phyloP scores from a whole-genome alignment of 2,329 filamentous ascomycete genomes.

The Arachnopeziza araneosa region DNA sequence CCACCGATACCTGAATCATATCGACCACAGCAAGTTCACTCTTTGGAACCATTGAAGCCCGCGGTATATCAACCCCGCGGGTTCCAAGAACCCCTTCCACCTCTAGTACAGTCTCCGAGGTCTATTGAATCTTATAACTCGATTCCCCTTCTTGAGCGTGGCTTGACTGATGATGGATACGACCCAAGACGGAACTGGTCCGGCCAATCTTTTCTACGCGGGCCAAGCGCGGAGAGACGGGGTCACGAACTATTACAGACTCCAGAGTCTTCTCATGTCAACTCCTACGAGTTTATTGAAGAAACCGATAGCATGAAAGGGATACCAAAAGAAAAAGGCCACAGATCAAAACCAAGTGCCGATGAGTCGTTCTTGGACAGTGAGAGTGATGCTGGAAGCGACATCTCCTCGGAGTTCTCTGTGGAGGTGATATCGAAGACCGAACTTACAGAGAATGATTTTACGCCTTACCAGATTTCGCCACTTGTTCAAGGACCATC shows the following conservation, averaged over 20 bases:
- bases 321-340: conserved; percentile 10
- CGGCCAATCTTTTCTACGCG: conserved; percentile 48
- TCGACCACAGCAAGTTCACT: conserved; percentile 12
- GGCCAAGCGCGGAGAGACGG: conserved; percentile 37
- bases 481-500: conserved; percentile 28
- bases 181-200: conserved; percentile 46
- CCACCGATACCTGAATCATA: conserved; percentile 24
- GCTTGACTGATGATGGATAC: conserved; percentile 45
- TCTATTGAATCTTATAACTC: conserved; percentile 73
- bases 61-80: conserved; percentile 26
- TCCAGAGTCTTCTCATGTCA: conserved; percentile 31
- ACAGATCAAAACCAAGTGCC: conserved; percentile 17
- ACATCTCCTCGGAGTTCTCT: conserved; percentile 60
- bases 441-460: conserved; percentile 26
- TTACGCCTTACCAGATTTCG: conserved; percentile 30
- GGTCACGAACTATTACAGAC: conserved; percentile 17
- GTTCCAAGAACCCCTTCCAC: conserved; percentile 6
- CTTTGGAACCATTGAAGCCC: conserved; percentile 22
- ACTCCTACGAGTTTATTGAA: conserved; percentile 49
- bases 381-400: conserved; percentile 39
- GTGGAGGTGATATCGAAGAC: conserved; percentile 38
- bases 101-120: conserved; percentile 48
- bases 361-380: conserved; percentile 33
- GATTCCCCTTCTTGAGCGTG: conserved; percentile 69
- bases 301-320: conserved; percentile 45